Evolutionary conservation across 2,329 filamentous ascomycete species (phyloP).

Genomic region (Neocucurbitaria cava): DNA sequence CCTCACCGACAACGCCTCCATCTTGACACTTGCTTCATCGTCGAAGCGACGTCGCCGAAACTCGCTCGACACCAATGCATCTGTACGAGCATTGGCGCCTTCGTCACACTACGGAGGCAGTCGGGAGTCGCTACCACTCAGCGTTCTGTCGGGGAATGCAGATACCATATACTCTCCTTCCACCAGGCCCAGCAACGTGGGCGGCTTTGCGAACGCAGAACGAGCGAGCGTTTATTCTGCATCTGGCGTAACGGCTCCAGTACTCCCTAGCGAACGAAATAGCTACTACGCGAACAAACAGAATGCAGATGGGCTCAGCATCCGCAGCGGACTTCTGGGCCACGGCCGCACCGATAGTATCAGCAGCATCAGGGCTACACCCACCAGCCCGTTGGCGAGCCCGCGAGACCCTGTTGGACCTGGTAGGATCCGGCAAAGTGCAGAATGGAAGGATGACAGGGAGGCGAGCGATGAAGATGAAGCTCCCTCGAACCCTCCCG

Average conservation of each 20-base stretch:
- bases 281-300: slow-evolving; percentile 74
- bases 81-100: slow-evolving; percentile 81
- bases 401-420: slow-evolving; percentile 47
- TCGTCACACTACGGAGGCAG: slow-evolving; percentile 83
- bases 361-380: slow-evolving; percentile 68
- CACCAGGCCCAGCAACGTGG: slow-evolving; percentile 58
- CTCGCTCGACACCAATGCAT: slow-evolving; percentile 85
- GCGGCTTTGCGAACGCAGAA: slow-evolving; percentile 66
- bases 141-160: slow-evolving; percentile 74
- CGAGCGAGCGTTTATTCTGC: slow-evolving; percentile 83
- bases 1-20: slow-evolving; percentile 84
- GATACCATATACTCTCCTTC: slow-evolving; percentile 60
- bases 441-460: slow-evolving; percentile 45
- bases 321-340: slow-evolving; percentile 77
- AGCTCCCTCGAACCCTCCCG: slow-evolving; percentile 14
- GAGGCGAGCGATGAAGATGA: slow-evolving; percentile 40
- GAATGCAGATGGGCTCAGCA: slow-evolving; percentile 72
- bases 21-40: slow-evolving; percentile 82
- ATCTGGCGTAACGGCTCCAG: slow-evolving; percentile 67
- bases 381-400: slow-evolving; percentile 68
- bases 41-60: slow-evolving; percentile 78
- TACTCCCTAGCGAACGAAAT: slow-evolving; percentile 76
- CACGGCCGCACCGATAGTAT: slow-evolving; percentile 85
- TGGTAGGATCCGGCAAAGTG: slow-evolving; percentile 41
- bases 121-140: slow-evolving; percentile 79